Conservation (phyloP, 768 basidiomycete genomes). For the Boletus tomentosulus region DNA sequence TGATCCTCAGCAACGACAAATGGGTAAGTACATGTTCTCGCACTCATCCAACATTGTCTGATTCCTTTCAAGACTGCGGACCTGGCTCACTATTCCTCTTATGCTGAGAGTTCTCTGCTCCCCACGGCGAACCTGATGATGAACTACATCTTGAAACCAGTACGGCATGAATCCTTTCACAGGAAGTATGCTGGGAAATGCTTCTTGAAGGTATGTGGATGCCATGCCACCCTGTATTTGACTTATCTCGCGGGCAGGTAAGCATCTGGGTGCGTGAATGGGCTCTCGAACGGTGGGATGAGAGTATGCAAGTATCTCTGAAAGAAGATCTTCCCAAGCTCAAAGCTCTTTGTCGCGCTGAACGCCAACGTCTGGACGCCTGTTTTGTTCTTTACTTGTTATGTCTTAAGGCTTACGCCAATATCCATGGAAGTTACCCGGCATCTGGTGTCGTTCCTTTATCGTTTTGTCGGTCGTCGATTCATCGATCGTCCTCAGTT, state of each 20-base stretch:
- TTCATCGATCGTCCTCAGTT: constrained; percentile 4
- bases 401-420: constrained; percentile 19
- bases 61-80: constrained; percentile 33
- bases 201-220: constrained; percentile 63
- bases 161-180: constrained; percentile 72
- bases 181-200: constrained; percentile 87
- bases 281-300: constrained; percentile 74
- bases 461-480: constrained; percentile 19
- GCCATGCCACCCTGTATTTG: background rate
- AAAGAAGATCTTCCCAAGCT: constrained; percentile 47
- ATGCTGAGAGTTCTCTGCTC: constrained; percentile 72
- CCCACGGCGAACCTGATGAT: constrained; percentile 84
- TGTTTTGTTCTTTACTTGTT: constrained; percentile 13
- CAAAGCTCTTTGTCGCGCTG: constrained; percentile 20
- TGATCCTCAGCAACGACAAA: constrained; percentile 57
- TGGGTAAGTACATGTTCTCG: no score
- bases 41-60: no score
- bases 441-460: constrained; percentile 3
- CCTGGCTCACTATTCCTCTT: constrained; percentile 83
- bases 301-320: constrained; percentile 56
- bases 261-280: constrained; percentile 82
- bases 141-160: constrained; percentile 74
- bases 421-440: constrained; percentile 4
- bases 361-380: constrained; percentile 16
- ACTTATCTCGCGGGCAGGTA: constrained; percentile 44